phyloP scores from a whole-genome alignment of 1,139 yeast species.

The Oligophagozyma castellii region DNA sequence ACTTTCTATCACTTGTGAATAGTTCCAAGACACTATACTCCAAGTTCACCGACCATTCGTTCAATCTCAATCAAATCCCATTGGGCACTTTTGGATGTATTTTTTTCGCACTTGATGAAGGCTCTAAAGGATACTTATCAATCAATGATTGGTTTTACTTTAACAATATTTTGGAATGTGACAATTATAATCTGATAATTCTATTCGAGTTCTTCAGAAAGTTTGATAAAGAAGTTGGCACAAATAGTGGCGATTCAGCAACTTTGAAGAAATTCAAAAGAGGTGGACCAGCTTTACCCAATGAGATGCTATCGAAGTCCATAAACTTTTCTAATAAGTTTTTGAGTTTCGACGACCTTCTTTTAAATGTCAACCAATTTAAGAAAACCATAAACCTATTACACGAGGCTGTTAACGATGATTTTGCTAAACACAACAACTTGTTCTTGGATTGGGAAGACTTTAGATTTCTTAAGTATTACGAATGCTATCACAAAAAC shows the following conservation, averaged over 20 bases:
- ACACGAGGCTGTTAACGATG: slow-evolving; percentile 23
- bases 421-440: slow-evolving; percentile 16
- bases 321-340: slow-evolving; percentile 29
- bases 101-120: slow-evolving; percentile 51
- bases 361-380: slow-evolving; percentile 22
- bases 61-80: slow-evolving; percentile 24
- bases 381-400: slow-evolving; percentile 23
- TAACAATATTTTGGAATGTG: slow-evolving; percentile 38
- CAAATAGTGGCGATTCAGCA: slow-evolving; percentile 3
- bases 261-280: slow-evolving; percentile 3
- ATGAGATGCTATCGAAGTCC: slow-evolving; percentile 14
- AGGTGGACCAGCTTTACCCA: background rate
- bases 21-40: slow-evolving; percentile 22
- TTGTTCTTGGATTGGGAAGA: slow-evolving; percentile 26
- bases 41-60: slow-evolving; percentile 24
- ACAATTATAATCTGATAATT: slow-evolving; percentile 46
- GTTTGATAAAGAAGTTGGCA: slow-evolving; percentile 20
- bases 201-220: slow-evolving; percentile 38
- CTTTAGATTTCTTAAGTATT: slow-evolving; percentile 18
- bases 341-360: slow-evolving; percentile 27
- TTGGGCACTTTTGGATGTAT: slow-evolving; percentile 33
- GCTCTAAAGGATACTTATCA: slow-evolving; percentile 46
- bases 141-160: slow-evolving; percentile 49
- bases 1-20: slow-evolving; percentile 25
- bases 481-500: slow-evolving; percentile 14